Base-by-base conservation (phyloP, 2,329 filamentous ascomycete genomes). In the Apiospora arundinis region DNA sequence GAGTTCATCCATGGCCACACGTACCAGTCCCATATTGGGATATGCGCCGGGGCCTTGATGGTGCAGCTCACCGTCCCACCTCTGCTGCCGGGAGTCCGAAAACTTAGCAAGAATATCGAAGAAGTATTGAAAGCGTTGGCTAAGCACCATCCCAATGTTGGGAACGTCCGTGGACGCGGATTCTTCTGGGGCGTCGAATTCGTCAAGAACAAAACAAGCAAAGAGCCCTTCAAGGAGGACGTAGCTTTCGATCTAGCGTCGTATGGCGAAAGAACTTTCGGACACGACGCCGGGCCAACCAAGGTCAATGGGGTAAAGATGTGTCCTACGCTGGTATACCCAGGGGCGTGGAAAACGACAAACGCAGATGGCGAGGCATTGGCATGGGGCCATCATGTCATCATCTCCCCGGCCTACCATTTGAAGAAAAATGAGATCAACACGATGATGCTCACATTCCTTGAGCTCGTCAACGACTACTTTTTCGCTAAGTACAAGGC, bases 111-210 rank as follows among this genome's bases (percentile, higher is more conserved):
- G 2, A 16, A 68, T 4, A 12, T 68, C 21, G 28, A 11, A 2
- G 1, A 49, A 0, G 9, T 25, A 12, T 14, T 68, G 44, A 12
- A 25, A 11, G 11, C 21, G 16, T 3, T 66, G 7, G 37, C 32
- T 1, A 23, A 66, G 16, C 1, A 1, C 12, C 37, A 42, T 12
- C 21, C 32, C 16, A 5, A 67, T 11, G 1, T 68, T 2, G 67
- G 67, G 9, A 11, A 68, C 8, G 25, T 68, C 42, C 67, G 67
- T 11, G 67, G 67, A 0, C 67, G 4, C 11, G 46, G 67, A 2
- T 4, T 68, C 1, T 68, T 68, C 67, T 68, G 44, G 44, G 67
- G 44, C n/a, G 46, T 68, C 1, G 67, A 68, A 21, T 49, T 68
- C 18, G 21, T 48, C 9, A 2, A 2, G 18, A 11, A 48, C 67